phyloP scores from a whole-genome alignment of 2,329 filamentous ascomycete genomes.

The Pleomassaria siparia region DNA sequence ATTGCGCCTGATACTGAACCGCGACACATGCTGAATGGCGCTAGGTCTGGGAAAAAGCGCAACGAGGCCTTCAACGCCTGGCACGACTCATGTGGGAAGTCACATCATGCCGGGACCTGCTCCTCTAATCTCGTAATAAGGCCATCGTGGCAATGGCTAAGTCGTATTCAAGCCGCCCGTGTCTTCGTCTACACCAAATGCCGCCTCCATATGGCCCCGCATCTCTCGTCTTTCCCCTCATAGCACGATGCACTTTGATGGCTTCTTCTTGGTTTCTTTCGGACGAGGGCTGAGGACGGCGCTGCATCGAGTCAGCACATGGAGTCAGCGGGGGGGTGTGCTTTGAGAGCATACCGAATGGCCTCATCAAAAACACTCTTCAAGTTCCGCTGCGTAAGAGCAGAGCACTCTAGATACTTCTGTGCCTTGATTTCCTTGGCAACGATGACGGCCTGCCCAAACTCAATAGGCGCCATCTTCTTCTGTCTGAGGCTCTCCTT shows the following conservation, averaged over 20 bases:
- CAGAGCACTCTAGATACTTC: conserved; percentile 98
- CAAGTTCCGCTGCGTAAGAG: conserved; percentile 91
- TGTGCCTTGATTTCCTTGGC: conserved; percentile 94
- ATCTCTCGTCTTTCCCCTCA: conserved; percentile 11
- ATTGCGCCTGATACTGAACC: too few species aligned
- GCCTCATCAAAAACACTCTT: conserved; percentile 99
- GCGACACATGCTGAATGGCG: too few species aligned
- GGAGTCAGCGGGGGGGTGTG: not conserved
- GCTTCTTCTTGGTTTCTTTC: conserved; percentile 27
- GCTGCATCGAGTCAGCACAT: conserved; percentile 29
- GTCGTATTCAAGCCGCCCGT: conserved; percentile 21
- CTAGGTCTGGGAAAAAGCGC: too few species aligned
- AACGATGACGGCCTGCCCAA: conserved; percentile 84
- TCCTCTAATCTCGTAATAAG: conserved; percentile 7
- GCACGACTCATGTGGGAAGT: conserved; percentile 1
- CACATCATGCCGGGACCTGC: conserved; percentile 4
- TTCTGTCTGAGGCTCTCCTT: conserved; percentile 81
- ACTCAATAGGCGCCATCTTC: conserved; percentile 96
- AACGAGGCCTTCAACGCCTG: too few species aligned
- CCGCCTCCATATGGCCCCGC: conserved; percentile 7
- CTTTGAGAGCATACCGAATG: conserved; percentile 72
- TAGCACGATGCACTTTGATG: conserved; percentile 30
- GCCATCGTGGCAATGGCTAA: conserved; percentile 12
- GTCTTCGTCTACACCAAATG: conserved; percentile 22
- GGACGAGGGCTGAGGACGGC: conserved; percentile 46